Evolutionary conservation across 2,329 filamentous ascomycete species (phyloP).

Genomic region (Corniculantispora saksenae): DNA sequence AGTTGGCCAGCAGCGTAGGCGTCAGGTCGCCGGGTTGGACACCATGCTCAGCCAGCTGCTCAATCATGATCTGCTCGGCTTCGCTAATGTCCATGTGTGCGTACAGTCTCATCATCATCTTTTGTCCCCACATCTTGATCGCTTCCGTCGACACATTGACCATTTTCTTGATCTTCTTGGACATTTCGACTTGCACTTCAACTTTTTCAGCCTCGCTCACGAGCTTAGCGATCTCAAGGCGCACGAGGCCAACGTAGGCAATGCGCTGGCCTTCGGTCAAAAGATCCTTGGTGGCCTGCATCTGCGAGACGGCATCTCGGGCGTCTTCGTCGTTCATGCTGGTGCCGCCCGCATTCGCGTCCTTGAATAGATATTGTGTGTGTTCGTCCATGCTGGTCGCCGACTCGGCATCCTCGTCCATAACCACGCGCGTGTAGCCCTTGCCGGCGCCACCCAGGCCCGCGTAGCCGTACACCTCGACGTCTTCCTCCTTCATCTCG

Average conservation of each 20-base stretch:
- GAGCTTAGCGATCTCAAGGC: constrained; percentile 79
- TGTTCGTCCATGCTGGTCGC: constrained; percentile 97
- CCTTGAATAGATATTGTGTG: constrained; percentile 91
- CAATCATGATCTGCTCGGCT: constrained; percentile 96
- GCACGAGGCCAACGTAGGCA: constrained; percentile 89
- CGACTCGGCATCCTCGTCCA: constrained; percentile 92
- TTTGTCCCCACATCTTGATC: constrained; percentile 94
- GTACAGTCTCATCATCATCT: constrained; percentile 96
- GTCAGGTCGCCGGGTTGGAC: constrained; percentile 83
- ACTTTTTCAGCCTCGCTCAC: constrained; percentile 65
- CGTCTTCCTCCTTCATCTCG: constrained; percentile 74
- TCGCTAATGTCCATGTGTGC: constrained; percentile 94
- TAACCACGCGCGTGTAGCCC: constrained; percentile 91
- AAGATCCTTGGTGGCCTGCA: constrained; percentile 93
- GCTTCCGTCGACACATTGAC: constrained; percentile 70
- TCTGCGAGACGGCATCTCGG: constrained; percentile 82
- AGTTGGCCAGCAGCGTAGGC: constrained; percentile 84
- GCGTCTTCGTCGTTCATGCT: constrained; percentile 76
- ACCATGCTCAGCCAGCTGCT: constrained; percentile 90
- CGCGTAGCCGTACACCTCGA: constrained; percentile 66
- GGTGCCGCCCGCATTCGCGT: constrained; percentile 60
- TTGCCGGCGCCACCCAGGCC: constrained; percentile 87
- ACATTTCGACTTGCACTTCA: constrained; percentile 59
- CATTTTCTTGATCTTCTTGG: constrained; percentile 70
- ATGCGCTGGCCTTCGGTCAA: constrained; percentile 94